Percentiles rank a stretch among this genome's conserved stretches.
These are phyloP conservation scores for Erythrobasidium hasegawianum DNA, from an alignment of 1,284 basidiomycete species.

Conservation along the genomic window DNA sequence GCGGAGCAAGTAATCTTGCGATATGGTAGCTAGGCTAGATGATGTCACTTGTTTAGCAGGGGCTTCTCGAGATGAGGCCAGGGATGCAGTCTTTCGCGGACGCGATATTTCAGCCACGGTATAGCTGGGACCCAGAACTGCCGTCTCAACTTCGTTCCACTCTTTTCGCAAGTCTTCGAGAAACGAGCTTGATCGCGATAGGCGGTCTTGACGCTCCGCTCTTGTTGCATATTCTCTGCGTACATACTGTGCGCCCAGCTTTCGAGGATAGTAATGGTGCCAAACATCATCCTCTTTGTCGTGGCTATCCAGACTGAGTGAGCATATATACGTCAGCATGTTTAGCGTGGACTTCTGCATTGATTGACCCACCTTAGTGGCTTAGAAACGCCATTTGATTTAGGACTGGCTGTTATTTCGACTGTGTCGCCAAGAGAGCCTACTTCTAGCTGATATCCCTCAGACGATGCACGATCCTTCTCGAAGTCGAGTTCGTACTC, in stretches of 20 bases:
- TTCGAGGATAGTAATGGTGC: background rate
- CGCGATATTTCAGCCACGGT: background rate
- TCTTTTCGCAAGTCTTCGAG: background rate
- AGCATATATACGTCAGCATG: too few relatives aligned
- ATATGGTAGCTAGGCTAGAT: too few relatives aligned
- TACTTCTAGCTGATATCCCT: background rate
- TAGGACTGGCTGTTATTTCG: background rate
- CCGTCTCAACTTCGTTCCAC: background rate
- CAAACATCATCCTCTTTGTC: background rate
- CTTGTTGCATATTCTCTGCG: background rate
- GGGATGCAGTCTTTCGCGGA: too few relatives aligned
- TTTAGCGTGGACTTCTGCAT: too few relatives aligned
- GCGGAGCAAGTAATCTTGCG: too few relatives aligned
- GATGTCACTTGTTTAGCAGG: too few relatives aligned
- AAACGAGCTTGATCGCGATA: background rate
- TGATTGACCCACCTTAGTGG: too few relatives aligned
- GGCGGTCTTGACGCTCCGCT: background rate
- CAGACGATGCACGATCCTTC: background rate
- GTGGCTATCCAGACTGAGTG: too few relatives aligned
- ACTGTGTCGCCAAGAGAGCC: background rate
- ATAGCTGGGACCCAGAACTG: background rate
- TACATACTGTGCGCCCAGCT: background rate
- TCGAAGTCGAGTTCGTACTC: slow-evolving; percentile 1
- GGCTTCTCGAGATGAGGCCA: too few relatives aligned
- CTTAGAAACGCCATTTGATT: too few relatives aligned